phyloP scores from a whole-genome alignment of 345 rosid genomes.

The Punica granatum region DNA sequence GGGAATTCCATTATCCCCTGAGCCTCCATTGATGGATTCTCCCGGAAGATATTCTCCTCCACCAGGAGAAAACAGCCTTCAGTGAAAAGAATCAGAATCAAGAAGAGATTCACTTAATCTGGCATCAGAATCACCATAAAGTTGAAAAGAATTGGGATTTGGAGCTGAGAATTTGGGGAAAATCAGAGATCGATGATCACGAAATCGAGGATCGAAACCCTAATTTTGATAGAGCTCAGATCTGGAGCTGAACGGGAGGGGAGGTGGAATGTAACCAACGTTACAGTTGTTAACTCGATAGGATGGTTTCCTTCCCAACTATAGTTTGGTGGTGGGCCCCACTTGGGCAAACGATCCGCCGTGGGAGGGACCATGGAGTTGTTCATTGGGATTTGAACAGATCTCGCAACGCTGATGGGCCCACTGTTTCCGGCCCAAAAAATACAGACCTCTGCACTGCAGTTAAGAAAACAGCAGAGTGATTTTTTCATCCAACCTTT shows the following conservation, averaged over 20 bases:
- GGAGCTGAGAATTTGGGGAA: neutral
- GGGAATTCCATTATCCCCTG: conserved; percentile 24
- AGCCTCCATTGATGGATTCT: conserved; percentile 8
- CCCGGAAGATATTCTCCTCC: neutral
- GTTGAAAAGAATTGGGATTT: neutral
- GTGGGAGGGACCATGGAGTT: neutral
- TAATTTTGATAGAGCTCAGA: neutral
- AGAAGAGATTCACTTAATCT: neutral
- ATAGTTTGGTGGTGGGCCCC: neutral
- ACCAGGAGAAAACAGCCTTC: neutral
- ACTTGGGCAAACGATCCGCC: neutral
- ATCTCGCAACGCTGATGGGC: too few species aligned
- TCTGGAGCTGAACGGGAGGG: neutral
- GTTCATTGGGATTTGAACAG: neutral
- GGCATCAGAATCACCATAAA: neutral
- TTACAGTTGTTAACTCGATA: neutral
- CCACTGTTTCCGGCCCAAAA: too few species aligned
- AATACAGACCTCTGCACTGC: too few species aligned
- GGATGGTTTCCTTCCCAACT: neutral
- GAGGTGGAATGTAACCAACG: neutral
- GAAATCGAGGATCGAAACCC: neutral
- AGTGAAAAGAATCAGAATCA: neutral
- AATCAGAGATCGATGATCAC: neutral
- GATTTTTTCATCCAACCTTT: too few species aligned
- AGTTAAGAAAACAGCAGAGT: too few species aligned